Evolutionary conservation across 306 rosid species (phyloP), one percentile per base, ranked within the genome.

Genomic region (Cucurbita ficifolia): DNA sequence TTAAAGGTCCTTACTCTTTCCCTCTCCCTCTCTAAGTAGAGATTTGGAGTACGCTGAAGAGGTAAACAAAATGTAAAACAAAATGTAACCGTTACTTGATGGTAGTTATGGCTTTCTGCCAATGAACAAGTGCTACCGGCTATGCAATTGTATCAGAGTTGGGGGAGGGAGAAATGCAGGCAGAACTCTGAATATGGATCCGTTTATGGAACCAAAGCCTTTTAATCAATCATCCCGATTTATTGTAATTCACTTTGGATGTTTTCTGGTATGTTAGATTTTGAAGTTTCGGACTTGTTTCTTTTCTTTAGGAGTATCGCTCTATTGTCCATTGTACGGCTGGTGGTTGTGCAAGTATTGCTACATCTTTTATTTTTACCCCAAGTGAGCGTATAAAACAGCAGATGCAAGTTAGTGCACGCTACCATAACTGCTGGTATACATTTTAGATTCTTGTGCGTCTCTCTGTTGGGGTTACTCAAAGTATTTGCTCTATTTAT

Each of bases 311-410:
- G 97, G 96, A 89, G 76, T 84, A 88, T 82, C 76, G 80, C 89
- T 87, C 96, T 73, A 46, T 84, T 83, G 92, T 88, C 48, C 98
- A 90, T 74, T 89, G 98, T 55, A 57, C 83, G 68, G 96, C 97
- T 53, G 96, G 98, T 59, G 98, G 96, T 79, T 82, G 90, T 84
- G 95, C 98, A 84, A 94, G 98, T 83, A 48, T 89, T 81, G 97
- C 98, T 51, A 94, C 98, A 69, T 94, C 98, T 77, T 90, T 89
- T 81, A 85, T 90, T 81, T 94, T 94, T 72, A 94, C 98, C 80
- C 98, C 98, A 14, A 89, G 98, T 54, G 98, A 94, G 82, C 92
- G 84, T 64, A 84, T 94, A 87, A 94, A 94, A 86, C 98, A 89
- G 88, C 98, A 91, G 89, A 89, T 94, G 98, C 98, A 94, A 89